Evolutionary conservation across 106 monocot genomes (phyloP), one percentile per base, ranked within the genome.

Genomic region (Chionographis japonica): DNA sequence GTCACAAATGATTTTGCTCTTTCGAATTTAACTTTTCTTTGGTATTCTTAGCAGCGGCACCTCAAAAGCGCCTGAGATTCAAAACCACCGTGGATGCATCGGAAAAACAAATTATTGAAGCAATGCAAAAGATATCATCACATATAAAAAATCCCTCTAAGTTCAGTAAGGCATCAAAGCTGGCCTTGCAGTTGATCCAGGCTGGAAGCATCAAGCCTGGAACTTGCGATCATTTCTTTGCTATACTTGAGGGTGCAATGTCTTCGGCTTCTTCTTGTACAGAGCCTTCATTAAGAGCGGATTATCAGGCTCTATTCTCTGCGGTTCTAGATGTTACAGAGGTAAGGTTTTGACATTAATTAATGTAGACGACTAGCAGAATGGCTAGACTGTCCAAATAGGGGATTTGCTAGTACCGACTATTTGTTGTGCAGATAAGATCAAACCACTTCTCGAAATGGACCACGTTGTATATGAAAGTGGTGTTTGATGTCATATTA

Each of bases 81-180:
- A 89, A 83, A 66, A 92, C 91, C 40, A 83, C 73, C 9, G 79
- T 84, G 39, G 95, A 95, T 75, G 88, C 86, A 15, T 75, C 86
- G 27, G 81, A 83, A 75, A 54, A 62, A 42, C 91, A 95, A 75
- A 66, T 95, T 40, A 80, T 84, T 37, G 91, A 95, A 68, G 95
- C 95, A 27, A 92, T 98, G 89, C 84, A 89, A 56, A 98, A 92
- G 65, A 98, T 98, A 52, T 65, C 87, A 37, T 84, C 92, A 38
- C 97, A 98, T 62, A 98, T 98, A 77, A 85, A 87, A 61, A 92
- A 89, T 79, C 89, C 84, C 54, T 78, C 89, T 17, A 98, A 98
- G 68, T 98, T 98, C 69, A 73, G 72, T 50, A 98, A 98, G 80
- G 97, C 97, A n/a, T 92, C 97, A 65, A 98, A 92, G 61, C 85